These are phyloP conservation scores for Terfezia boudieri DNA, from an alignment of 495 filamentous ascomycete genomes.

Conservation along the genomic window DNA sequence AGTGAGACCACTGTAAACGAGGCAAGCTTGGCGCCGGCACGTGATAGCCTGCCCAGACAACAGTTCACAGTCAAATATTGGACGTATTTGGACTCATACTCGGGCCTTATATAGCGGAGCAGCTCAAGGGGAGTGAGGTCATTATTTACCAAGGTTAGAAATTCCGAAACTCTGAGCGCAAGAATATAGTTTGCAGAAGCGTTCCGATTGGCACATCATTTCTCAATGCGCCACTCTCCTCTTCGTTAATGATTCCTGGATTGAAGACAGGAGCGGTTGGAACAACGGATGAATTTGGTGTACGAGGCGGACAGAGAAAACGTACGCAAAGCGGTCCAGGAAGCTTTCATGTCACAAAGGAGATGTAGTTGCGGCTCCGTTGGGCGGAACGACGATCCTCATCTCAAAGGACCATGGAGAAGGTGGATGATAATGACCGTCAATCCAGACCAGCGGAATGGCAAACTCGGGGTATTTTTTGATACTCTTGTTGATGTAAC, in stretches of 20 bases:
- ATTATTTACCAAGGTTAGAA: too few species aligned
- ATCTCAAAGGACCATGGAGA: background rate
- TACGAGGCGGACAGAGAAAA: background rate
- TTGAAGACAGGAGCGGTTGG: background rate
- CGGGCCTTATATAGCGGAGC: too few species aligned
- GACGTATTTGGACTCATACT: too few species aligned
- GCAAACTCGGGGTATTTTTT: slow-evolving; percentile 39
- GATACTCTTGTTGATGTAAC: slow-evolving; percentile 21
- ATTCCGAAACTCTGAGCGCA: too few species aligned
- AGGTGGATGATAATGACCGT: background rate
- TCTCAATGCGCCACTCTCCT: background rate
- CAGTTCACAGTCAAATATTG: too few species aligned
- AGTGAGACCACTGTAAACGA: too few species aligned
- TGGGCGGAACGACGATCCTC: background rate
- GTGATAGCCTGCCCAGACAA: too few species aligned
- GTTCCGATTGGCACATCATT: background rate
- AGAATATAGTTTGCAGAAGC: background rate
- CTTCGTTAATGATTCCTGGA: background rate
- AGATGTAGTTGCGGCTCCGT: background rate
- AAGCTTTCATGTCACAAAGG: background rate
- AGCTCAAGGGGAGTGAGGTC: too few species aligned
- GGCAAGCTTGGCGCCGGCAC: too few species aligned
- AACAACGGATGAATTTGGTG: background rate
- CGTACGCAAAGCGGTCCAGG: background rate
- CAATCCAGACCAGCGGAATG: slow-evolving; percentile 18